Base-by-base conservation (phyloP, 352 stramenopile species). In the Phytophthora podocarpi region DNA sequence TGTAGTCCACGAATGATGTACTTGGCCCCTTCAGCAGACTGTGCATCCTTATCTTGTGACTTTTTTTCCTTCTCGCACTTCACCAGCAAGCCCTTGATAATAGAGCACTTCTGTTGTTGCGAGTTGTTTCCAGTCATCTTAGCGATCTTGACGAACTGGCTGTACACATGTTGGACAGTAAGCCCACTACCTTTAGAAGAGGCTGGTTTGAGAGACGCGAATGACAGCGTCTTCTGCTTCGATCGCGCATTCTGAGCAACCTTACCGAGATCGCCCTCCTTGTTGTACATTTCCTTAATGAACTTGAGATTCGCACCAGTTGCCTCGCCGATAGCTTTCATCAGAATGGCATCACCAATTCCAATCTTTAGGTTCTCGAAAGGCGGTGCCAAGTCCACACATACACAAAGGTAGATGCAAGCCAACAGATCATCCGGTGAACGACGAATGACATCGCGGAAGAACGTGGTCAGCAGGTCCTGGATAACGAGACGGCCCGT, bases 1-100 rank as follows among this genome's bases (percentile, higher is more conserved):
- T 99, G 85, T 2, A 99, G 83, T 12, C 97, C 96, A 26, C 98
- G 93, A 37, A 99, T 98, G 36, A 99, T 97, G 81, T 98, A 99
- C 76, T 99, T 99, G 39, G 96, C 89, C 6, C 70, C 83, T 54
- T 89, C 82, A 1, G 82, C 82, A n/a, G 73, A 71, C 67, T 98
- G 93, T 4, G 72, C 57, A 5, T 73, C 78, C 37, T 89, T 74
- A 54, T 54, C 48, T 48, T 73, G 50, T 0, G 62, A 61, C 45
- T 89, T 93, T 42, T 83, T 87, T 57, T 91, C 78, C 57, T 93
- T 95, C 54, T 94, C 82, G 59, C 87, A 95, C 51, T 92, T 89
- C 16, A 99, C 93, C 12, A 99, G 76, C 37, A 99, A 74, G 11
- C 85, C 84, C 71, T 99, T 98, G 72, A 99, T 99, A 43, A 98